These are phyloP conservation scores for Biancaea sappan DNA, from an alignment of 306 rosid genomes.

Conservation along the genomic window DNA sequence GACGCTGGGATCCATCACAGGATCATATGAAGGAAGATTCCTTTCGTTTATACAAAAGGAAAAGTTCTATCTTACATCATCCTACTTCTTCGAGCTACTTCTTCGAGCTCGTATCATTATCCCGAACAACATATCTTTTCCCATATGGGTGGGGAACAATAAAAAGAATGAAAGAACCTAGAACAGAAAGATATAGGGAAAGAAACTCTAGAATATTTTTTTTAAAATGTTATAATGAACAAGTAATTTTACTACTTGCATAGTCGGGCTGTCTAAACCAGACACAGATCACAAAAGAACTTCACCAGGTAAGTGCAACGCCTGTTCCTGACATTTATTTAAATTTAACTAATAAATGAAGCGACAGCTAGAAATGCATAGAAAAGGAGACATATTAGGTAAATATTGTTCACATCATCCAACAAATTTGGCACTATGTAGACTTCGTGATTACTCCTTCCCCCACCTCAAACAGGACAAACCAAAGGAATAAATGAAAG, in stretches of 20 bases:
- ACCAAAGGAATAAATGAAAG: neutral
- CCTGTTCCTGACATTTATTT: neutral
- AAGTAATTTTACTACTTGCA: neutral
- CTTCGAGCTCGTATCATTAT: neutral
- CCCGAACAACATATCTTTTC: too few species aligned
- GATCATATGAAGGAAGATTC: neutral
- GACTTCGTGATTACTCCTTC: neutral
- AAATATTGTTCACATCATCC: neutral
- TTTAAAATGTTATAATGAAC: neutral
- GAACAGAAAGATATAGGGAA: neutral
- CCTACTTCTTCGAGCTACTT: neutral
- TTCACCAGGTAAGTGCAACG: neutral
- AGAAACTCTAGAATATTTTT: neutral
- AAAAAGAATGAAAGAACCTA: too few species aligned
- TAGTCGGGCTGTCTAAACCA: neutral
- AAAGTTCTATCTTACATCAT: neutral
- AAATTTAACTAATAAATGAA: neutral
- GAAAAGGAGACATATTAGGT: neutral
- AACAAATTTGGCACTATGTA: neutral
- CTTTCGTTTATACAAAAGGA: neutral
- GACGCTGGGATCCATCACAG: neutral
- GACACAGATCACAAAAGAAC: neutral
- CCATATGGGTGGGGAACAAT: too few species aligned
- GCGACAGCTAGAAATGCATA: neutral
- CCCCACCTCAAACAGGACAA: neutral